phyloP scores from a whole-genome alignment of 805 yeast genomes.

The Brettanomyces anomalus region DNA sequence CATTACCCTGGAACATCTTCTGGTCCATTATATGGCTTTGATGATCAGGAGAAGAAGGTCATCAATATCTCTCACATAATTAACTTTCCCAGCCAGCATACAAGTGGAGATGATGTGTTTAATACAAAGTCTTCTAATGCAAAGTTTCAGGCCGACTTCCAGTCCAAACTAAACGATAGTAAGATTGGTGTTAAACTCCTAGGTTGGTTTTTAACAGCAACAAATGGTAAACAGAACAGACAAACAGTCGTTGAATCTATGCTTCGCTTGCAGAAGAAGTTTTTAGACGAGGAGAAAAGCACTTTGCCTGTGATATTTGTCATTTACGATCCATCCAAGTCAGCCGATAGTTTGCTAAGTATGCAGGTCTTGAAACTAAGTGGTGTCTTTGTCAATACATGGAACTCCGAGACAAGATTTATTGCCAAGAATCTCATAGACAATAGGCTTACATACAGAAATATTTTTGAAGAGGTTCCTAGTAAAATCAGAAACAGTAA shows the following conservation, averaged over 20 bases:
- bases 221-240: constrained; percentile 61
- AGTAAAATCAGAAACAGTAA: constrained; percentile 58
- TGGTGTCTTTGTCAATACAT: constrained; percentile 44
- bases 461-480: constrained; percentile 66
- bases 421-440: constrained; percentile 53
- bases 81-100: constrained; percentile 8
- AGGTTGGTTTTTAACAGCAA: constrained; percentile 75
- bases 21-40: constrained; percentile 73
- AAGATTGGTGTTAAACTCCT: constrained; percentile 61
- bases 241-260: constrained; percentile 60
- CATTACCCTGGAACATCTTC: constrained; percentile 51
- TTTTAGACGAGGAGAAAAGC: constrained; percentile 19
- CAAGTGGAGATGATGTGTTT: constrained; percentile 39
- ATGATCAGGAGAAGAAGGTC: constrained; percentile 33
- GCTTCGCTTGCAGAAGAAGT: constrained; percentile 45
- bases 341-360: constrained; percentile 52
- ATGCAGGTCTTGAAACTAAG: constrained; percentile 65
- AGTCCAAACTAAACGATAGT: constrained; percentile 50
- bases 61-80: constrained; percentile 41
- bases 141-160: constrained; percentile 60
- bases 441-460: constrained; percentile 52
- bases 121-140: constrained; percentile 48
- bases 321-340: constrained; percentile 63
- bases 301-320: constrained; percentile 38
- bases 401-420: constrained; percentile 48